These are phyloP conservation scores for Aspergillus puulaauensis DNA, from an alignment of 2,329 filamentous ascomycete species.

Conservation along the genomic window DNA sequence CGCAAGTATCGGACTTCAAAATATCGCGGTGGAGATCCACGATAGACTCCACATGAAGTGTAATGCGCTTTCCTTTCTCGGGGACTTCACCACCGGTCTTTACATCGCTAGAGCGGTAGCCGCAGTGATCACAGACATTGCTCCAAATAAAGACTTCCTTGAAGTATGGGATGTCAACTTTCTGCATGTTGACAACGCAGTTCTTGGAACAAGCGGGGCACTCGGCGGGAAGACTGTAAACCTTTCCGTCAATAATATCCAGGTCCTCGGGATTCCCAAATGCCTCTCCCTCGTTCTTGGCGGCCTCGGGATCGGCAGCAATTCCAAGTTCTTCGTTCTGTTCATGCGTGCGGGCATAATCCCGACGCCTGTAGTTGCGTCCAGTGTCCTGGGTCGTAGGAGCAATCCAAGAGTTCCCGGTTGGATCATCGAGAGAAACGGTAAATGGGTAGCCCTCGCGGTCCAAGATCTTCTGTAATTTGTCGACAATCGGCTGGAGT, in stretches of 20 bases:
- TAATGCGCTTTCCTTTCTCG: slow-evolving; percentile 79
- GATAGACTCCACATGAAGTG: slow-evolving; percentile 65
- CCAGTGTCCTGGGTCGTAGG: slow-evolving; percentile 72
- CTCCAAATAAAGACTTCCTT: slow-evolving; percentile 97
- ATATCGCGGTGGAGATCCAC: slow-evolving; percentile 88
- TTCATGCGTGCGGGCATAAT: slow-evolving; percentile 77
- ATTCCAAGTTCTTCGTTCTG: slow-evolving; percentile 88
- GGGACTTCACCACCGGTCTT: slow-evolving; percentile 96
- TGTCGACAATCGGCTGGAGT: slow-evolving; percentile 72
- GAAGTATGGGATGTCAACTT: slow-evolving; percentile 97
- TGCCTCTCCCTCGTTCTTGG: slow-evolving; percentile 26
- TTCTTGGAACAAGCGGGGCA: slow-evolving; percentile 87
- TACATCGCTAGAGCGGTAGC: slow-evolving; percentile 93
- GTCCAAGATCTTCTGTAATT: slow-evolving; percentile 72
- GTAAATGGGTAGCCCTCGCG: slow-evolving; percentile 84
- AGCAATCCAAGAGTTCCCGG: slow-evolving; percentile 95
- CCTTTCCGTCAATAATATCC: slow-evolving; percentile 87
- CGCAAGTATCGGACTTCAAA: slow-evolving; percentile 92
- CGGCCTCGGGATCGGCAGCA: slow-evolving; percentile 45
- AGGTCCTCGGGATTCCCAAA: slow-evolving; percentile 62
- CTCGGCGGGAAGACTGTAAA: slow-evolving; percentile 87
- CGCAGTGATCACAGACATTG: slow-evolving; percentile 86
- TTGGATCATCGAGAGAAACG: slow-evolving; percentile 81
- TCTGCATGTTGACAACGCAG: slow-evolving; percentile 95
- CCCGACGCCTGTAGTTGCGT: slow-evolving; percentile 85